phyloP scores from a whole-genome alignment of 169 alveolate species.

The Plasmodium vinckei region DNA sequence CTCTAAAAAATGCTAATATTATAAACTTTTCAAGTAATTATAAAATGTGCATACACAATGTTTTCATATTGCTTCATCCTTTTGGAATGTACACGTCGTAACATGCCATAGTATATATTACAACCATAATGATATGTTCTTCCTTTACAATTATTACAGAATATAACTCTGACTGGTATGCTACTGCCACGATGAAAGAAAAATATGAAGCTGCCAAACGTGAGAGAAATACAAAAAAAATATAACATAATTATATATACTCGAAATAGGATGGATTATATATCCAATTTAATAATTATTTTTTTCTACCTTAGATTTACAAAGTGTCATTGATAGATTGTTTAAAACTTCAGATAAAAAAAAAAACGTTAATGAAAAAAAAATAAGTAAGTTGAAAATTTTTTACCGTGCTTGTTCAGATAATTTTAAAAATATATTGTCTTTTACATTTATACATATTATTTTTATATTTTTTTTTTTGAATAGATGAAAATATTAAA shows the following conservation, averaged over 20 bases:
- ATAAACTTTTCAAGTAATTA: conserved; percentile 18
- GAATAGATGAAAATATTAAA: conserved; percentile 29
- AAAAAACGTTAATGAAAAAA: not conserved
- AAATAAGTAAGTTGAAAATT: not conserved
- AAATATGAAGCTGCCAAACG: conserved; percentile 34
- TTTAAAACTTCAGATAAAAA: not conserved
- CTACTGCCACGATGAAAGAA: conserved; percentile 26
- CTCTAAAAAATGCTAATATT: conserved; percentile 2
- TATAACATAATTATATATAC: not conserved
- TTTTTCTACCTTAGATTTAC: not conserved
- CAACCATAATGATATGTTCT: not conserved
- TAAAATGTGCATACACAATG: not conserved
- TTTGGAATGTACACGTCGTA: not conserved
- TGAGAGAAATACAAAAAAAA: not conserved
- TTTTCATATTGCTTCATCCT: not conserved
- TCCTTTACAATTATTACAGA: not conserved
- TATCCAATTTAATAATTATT: not conserved
- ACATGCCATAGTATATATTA: not conserved
- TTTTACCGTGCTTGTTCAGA: not conserved
- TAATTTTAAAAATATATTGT: not conserved
- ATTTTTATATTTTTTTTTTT: not conserved
- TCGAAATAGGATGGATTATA: not conserved
- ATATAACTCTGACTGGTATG: conserved; percentile 42
- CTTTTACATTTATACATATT: not conserved
- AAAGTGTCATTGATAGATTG: not conserved